Conservation (phyloP, 805 yeast species). For the Torulaspora maleeae region DNA sequence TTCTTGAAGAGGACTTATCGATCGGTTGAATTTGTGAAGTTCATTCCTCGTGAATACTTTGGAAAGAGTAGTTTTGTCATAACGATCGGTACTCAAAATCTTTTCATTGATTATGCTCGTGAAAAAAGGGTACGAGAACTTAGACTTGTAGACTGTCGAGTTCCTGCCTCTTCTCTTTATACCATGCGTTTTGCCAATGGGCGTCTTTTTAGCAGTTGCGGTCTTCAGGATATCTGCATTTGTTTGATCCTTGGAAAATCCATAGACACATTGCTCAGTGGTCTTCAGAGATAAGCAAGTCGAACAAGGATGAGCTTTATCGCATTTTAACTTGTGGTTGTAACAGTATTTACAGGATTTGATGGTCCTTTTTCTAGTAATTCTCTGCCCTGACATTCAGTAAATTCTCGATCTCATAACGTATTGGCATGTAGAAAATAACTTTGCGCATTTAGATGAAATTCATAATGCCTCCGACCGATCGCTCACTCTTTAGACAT, state of each 20-base stretch:
- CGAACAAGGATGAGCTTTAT: conserved; percentile 24
- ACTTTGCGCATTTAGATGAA: background rate
- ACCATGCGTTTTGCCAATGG: background rate
- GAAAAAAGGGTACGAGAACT: conserved; percentile 27
- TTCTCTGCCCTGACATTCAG: conserved; percentile 12
- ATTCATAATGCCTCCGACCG: no score
- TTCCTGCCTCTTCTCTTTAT: conserved; percentile 3
- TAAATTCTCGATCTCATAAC: background rate
- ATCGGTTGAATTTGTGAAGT: conserved; percentile 20
- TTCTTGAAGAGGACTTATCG: conserved; percentile 6
- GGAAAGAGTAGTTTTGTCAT: conserved; percentile 7
- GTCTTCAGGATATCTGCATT: background rate
- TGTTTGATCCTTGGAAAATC: conserved; percentile 14
- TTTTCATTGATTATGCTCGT: conserved; percentile 22
- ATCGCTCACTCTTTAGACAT: background rate
- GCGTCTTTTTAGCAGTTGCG: background rate
- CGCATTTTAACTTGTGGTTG: conserved; percentile 27
- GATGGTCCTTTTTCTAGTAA: conserved; percentile 26
- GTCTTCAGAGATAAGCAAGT: conserved; percentile 15
- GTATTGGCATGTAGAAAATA: background rate
- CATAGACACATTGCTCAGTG: conserved; percentile 21
- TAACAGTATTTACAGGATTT: conserved; percentile 30
- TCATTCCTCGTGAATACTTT: conserved; percentile 20
- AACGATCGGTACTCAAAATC: conserved; percentile 13
- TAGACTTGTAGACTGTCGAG: conserved; percentile 19